Conservation (phyloP, 805 yeast genomes). For the Myxozyma melibiosi region DNA sequence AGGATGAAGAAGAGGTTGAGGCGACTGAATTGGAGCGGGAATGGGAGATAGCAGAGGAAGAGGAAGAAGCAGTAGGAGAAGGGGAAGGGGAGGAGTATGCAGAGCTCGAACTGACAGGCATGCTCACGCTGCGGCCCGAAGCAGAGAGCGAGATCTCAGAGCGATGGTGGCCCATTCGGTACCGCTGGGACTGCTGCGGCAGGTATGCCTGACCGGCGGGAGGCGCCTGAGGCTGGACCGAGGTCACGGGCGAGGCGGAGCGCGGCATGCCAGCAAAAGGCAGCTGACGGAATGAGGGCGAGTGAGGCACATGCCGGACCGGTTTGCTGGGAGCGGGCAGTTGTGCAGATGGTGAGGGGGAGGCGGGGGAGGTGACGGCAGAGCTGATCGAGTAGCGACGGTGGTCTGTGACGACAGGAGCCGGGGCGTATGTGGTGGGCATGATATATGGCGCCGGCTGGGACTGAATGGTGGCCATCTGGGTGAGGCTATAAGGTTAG, state of each 20-base stretch:
- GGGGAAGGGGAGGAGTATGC: background rate
- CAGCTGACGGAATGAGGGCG: constrained; percentile 20
- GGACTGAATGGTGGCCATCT: background rate
- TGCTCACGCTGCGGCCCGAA: constrained; percentile 15
- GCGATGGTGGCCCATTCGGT: constrained; percentile 11
- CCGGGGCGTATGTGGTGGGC: background rate
- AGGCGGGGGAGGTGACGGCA: background rate
- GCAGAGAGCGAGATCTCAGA: constrained; percentile 12
- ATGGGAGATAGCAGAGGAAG: background rate
- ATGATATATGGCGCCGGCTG: background rate
- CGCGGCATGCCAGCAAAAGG: background rate
- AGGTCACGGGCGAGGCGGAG: background rate
- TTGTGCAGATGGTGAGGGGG: background rate
- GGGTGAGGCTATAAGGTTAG: background rate
- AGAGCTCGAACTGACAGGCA: constrained; percentile 11
- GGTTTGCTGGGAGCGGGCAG: constrained; percentile 4
- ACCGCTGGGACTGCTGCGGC: constrained; percentile 4
- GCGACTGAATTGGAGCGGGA: too few species aligned
- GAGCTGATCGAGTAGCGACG: background rate
- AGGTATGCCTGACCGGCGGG: background rate
- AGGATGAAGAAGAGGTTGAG: too few species aligned
- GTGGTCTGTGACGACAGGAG: background rate
- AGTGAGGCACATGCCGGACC: constrained; percentile 29
- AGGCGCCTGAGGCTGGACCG: background rate
- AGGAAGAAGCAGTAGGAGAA: background rate